Conservation (phyloP, 1,139 yeast species). For the Dujonia santamariae region DNA sequence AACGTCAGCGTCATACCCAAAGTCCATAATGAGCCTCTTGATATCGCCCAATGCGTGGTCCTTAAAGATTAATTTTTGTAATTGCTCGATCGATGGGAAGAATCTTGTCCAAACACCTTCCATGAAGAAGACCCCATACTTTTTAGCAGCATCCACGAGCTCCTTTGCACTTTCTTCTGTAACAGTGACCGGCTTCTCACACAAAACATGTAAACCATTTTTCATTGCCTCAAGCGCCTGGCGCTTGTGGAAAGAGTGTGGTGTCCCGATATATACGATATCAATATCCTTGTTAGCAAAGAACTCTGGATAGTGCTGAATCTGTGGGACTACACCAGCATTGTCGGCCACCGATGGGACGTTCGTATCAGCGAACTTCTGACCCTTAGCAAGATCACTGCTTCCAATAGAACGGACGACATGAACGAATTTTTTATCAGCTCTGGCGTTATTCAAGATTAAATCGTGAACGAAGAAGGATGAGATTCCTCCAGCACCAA, state of each 20-base stretch:
- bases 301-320: slow-evolving; percentile 26
- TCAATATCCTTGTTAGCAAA: slow-evolving; percentile 45
- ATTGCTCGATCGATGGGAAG: slow-evolving; percentile 46
- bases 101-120: slow-evolving; percentile 69
- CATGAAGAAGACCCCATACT: slow-evolving; percentile 49
- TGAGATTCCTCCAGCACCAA: slow-evolving; percentile 48
- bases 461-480: slow-evolving; percentile 38
- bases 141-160: slow-evolving; percentile 43
- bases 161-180: slow-evolving; percentile 46
- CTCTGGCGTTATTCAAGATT: slow-evolving; percentile 23
- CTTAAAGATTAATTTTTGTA: slow-evolving; percentile 39
- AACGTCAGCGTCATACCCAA: slow-evolving; percentile 32
- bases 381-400: slow-evolving; percentile 25
- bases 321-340: slow-evolving; percentile 17
- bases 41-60: slow-evolving; percentile 48
- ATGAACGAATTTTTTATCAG: slow-evolving; percentile 18
- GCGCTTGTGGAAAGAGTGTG: slow-evolving; percentile 54
- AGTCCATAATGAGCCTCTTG: slow-evolving; percentile 38
- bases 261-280: slow-evolving; percentile 57
- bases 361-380: slow-evolving; percentile 20
- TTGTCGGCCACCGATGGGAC: slow-evolving; percentile 15
- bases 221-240: slow-evolving; percentile 48
- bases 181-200: slow-evolving; percentile 62
- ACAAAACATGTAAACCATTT: slow-evolving; percentile 52
- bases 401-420: slow-evolving; percentile 31